These are phyloP conservation scores for Dioscorea alata DNA, from an alignment of 106 monocot genomes.

Conservation along the genomic window DNA sequence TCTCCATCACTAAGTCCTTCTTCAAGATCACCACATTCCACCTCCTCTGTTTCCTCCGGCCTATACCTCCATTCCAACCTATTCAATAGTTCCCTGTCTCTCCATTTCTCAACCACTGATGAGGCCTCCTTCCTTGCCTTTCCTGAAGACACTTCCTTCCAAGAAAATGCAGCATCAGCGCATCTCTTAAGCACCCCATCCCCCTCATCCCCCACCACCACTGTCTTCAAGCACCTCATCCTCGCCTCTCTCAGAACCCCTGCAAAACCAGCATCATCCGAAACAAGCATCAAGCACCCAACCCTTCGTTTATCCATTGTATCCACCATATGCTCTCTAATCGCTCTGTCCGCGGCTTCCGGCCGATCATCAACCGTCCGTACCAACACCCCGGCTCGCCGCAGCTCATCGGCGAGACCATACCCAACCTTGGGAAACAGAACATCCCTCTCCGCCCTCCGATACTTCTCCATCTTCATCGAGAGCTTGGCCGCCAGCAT, in stretches of 20 bases:
- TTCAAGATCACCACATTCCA: conserved; percentile 6
- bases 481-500: conserved; percentile 27
- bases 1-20: conserved; percentile 8
- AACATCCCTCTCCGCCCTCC: conserved; percentile 34
- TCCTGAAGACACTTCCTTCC: conserved; percentile 63
- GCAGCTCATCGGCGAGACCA: conserved; percentile 36
- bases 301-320: conserved; percentile 31
- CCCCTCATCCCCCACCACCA: conserved; percentile 54
- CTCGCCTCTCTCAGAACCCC: conserved; percentile 47
- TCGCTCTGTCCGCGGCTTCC: conserved; percentile 21
- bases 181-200: conserved; percentile 51
- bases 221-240: conserved; percentile 53
- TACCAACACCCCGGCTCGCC: conserved; percentile 43
- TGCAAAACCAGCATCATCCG: conserved; percentile 39
- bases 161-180: conserved; percentile 54
- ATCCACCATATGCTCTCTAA: conserved; percentile 26
- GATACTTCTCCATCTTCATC: conserved; percentile 42
- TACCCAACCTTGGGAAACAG: conserved; percentile 15
- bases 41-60: conserved; percentile 1
- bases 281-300: conserved; percentile 58
- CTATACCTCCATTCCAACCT: conserved; percentile 62
- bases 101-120: conserved; percentile 43
- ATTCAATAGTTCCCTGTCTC: conserved; percentile 48
- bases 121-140: conserved; percentile 54
- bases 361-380: conserved; percentile 16